phyloP scores from a whole-genome alignment of 495 filamentous ascomycete species.

The Xylaria palmicola region DNA sequence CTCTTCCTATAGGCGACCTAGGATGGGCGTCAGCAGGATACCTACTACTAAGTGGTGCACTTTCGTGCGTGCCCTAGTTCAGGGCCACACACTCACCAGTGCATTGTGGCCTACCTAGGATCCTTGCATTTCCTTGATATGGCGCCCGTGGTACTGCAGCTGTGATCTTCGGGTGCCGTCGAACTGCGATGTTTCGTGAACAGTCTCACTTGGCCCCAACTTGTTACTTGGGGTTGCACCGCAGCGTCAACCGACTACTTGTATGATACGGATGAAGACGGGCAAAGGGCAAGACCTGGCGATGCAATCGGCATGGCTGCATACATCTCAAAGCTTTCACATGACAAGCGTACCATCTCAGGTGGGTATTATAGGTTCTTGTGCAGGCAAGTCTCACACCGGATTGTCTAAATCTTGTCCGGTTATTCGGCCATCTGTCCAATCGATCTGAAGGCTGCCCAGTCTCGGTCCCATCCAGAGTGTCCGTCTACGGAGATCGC shows the following conservation, averaged over 20 bases:
- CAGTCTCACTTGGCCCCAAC: slow-evolving; percentile 12
- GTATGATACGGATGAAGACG: background rate
- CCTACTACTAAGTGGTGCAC: background rate
- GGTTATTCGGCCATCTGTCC: slow-evolving; percentile 23
- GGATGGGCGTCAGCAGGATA: background rate
- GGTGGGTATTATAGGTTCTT: background rate
- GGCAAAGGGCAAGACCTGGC: slow-evolving; percentile 12
- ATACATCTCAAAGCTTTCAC: slow-evolving; percentile 21
- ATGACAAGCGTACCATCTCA: slow-evolving; percentile 18
- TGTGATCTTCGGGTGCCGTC: background rate
- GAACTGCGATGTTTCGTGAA: background rate
- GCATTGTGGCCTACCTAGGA: background rate
- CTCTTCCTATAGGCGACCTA: background rate
- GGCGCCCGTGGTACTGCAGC: background rate
- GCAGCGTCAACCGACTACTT: slow-evolving; percentile 1
- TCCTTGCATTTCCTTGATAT: no score
- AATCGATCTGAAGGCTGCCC: slow-evolving; percentile 19
- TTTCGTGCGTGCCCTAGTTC: background rate
- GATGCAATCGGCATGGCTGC: slow-evolving; percentile 14
- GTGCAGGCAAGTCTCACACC: slow-evolving; percentile 33
- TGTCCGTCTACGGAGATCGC: slow-evolving; percentile 10
- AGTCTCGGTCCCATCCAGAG: slow-evolving; percentile 7
- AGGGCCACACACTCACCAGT: background rate
- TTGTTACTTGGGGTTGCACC: slow-evolving; percentile 12
- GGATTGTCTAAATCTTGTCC: slow-evolving; percentile 28